Evolutionary conservation across 1,284 basidiomycete genomes (phyloP).

Genomic region (Pseudozyma tsukubaensis): DNA sequence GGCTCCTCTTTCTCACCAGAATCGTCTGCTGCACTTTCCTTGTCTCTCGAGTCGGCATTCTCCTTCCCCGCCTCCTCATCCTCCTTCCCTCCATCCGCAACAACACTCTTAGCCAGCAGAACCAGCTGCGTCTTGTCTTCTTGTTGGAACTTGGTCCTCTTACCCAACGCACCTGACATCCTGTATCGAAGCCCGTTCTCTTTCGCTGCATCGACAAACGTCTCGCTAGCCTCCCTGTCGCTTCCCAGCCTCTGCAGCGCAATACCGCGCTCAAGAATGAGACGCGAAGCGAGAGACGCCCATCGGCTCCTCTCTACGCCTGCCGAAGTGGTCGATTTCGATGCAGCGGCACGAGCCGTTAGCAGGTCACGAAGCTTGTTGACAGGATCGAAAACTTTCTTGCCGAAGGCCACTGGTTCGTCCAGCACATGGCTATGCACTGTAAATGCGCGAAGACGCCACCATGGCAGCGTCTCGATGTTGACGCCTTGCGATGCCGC

Average conservation of each 20-base stretch:
- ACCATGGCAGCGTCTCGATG: constrained; percentile 71
- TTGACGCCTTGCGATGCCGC: background rate
- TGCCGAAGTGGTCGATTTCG: constrained; percentile 57
- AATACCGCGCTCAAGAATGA: constrained; percentile 84
- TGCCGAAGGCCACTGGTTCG: constrained; percentile 79
- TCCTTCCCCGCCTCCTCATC: constrained; percentile 38
- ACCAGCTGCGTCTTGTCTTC: constrained; percentile 88
- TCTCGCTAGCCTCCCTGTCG: constrained; percentile 82
- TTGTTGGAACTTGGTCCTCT: constrained; percentile 92
- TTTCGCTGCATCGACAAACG: constrained; percentile 82
- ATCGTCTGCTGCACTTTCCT: constrained; percentile 9
- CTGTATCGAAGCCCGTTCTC: constrained; percentile 86
- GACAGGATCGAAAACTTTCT: constrained; percentile 72
- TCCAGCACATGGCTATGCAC: constrained; percentile 88
- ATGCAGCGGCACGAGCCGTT: constrained; percentile 20
- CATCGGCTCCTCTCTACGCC: constrained; percentile 63
- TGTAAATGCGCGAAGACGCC: constrained; percentile 80
- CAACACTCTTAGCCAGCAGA: constrained; percentile 83
- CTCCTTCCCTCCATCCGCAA: constrained; percentile 51
- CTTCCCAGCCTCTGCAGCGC: constrained; percentile 79
- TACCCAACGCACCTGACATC: constrained; percentile 91
- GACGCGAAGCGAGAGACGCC: constrained; percentile 76
- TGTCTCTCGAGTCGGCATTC: constrained; percentile 22
- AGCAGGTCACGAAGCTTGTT: constrained; percentile 71
- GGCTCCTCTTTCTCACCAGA: constrained; percentile 18